Percentiles rank a stretch among this genome's conserved stretches.
These are phyloP conservation scores for Sarocladium brachiariae DNA, from an alignment of 2,329 filamentous ascomycete species.

Conservation along the genomic window DNA sequence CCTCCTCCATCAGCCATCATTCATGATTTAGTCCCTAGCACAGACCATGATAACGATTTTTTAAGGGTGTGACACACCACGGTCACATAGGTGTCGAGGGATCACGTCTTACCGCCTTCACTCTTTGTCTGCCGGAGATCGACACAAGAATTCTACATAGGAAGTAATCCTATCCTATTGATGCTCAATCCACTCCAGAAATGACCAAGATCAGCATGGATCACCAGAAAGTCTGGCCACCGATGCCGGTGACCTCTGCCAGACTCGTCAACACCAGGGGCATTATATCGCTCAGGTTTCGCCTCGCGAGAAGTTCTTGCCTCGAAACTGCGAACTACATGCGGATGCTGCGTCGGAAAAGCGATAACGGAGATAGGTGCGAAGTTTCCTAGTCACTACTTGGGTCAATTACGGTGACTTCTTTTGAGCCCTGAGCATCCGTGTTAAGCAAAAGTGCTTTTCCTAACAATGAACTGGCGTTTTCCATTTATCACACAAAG, in stretches of 20 bases:
- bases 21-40: too few species aligned
- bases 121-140: neutral
- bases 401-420: too few species aligned
- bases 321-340: too few species aligned
- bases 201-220: neutral
- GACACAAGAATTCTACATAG: neutral
- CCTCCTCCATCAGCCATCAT: conserved; percentile 1
- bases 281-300: neutral
- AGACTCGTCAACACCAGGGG: too few species aligned
- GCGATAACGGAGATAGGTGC: neutral
- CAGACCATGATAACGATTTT: neutral
- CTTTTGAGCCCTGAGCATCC: too few species aligned
- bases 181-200: neutral
- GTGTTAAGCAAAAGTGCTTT: too few species aligned
- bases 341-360: neutral
- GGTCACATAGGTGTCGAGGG: too few species aligned
- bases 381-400: too few species aligned
- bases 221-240: neutral
- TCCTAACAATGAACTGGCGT: too few species aligned
- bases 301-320: too few species aligned
- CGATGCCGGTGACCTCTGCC: neutral
- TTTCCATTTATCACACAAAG: too few species aligned
- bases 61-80: too few species aligned
- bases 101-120: neutral
- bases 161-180: neutral